A percentile compares a stretch with the other conserved stretches of the same genome.
Evolutionary conservation across 306 rosid genomes (phyloP).

Genomic region (Quercus engelmannii): DNA sequence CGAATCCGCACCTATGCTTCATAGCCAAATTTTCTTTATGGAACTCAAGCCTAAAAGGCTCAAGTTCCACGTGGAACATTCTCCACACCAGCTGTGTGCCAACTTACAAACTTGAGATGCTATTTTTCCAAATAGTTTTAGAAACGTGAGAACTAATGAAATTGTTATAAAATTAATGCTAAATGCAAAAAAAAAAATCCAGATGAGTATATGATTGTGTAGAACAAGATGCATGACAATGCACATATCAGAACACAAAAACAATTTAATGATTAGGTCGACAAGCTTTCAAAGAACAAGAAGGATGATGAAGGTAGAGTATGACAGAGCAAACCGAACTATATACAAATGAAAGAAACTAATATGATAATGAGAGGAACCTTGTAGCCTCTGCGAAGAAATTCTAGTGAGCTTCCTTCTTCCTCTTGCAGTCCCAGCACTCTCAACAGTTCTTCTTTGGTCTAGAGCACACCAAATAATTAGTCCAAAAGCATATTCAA

Average conservation of each 20-base stretch:
- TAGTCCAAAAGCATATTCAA: conserved; percentile 14
- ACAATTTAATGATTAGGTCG: background rate
- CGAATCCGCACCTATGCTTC: too few species aligned
- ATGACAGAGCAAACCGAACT: background rate
- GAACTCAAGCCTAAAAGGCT: too few species aligned
- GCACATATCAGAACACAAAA: background rate
- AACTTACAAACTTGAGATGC: too few species aligned
- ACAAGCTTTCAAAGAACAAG: background rate
- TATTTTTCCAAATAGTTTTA: too few species aligned
- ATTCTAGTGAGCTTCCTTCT: conserved; percentile 86
- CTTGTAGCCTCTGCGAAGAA: conserved; percentile 97
- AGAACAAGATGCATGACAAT: background rate
- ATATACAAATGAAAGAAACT: conserved; percentile 18
- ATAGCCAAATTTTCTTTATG: too few species aligned
- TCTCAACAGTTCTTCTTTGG: conserved; percentile 85
- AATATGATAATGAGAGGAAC: conserved; percentile 32
- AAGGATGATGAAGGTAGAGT: too few species aligned
- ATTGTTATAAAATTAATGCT: too few species aligned
- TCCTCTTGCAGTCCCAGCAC: conserved; percentile 94
- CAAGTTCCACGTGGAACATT: too few species aligned
- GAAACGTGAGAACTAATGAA: too few species aligned
- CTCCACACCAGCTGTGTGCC: too few species aligned
- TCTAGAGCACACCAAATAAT: conserved; percentile 48
- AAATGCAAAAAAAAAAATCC: too few species aligned
- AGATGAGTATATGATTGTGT: background rate